phyloP scores from a whole-genome alignment of 768 basidiomycete genomes.

The Lactarius quietus region DNA sequence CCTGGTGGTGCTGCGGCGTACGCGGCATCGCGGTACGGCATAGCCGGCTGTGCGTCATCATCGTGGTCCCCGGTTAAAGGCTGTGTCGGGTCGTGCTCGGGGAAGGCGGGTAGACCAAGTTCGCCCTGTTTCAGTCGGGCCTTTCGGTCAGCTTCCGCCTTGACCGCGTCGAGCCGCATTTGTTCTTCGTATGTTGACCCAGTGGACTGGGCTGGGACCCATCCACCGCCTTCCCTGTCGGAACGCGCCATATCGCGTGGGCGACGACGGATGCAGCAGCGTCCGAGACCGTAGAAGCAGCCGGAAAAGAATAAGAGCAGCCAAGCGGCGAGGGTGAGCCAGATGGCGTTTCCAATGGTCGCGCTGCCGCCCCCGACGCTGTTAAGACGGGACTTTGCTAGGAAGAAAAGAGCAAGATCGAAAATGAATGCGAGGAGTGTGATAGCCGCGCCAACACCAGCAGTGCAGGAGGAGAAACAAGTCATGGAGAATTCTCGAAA shows the following conservation, averaged over 20 bases:
- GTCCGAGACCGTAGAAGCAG: constrained; percentile 80
- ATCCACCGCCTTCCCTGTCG: constrained; percentile 17
- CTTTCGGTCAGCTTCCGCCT: constrained; percentile 83
- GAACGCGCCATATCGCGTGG: constrained; percentile 38
- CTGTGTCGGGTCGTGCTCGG: constrained; percentile 56
- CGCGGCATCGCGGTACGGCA: constrained; percentile 40
- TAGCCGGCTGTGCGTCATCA: constrained; percentile 35
- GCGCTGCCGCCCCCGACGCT: constrained; percentile 68
- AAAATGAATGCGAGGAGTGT: constrained; percentile 88
- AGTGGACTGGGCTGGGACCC: constrained; percentile 25
- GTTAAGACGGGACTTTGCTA: constrained; percentile 84
- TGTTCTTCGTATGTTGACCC: constrained; percentile 50
- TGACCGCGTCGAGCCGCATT: constrained; percentile 78
- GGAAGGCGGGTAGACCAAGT: constrained; percentile 70
- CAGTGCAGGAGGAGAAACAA: constrained; percentile 76
- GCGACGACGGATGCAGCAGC: constrained; percentile 74
- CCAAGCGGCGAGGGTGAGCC: constrained; percentile 88
- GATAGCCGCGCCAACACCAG: constrained; percentile 74
- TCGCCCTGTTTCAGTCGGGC: constrained; percentile 58
- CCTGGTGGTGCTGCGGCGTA: constrained; percentile 65
- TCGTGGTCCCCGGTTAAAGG: constrained; percentile 62
- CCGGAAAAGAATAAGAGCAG: constrained; percentile 85
- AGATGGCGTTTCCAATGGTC: constrained; percentile 81
- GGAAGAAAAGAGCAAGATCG: constrained; percentile 87
- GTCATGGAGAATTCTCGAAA: constrained; percentile 83